Conservation (phyloP, 495 filamentous ascomycete genomes). For the Rhizodiscina lignyota region DNA sequence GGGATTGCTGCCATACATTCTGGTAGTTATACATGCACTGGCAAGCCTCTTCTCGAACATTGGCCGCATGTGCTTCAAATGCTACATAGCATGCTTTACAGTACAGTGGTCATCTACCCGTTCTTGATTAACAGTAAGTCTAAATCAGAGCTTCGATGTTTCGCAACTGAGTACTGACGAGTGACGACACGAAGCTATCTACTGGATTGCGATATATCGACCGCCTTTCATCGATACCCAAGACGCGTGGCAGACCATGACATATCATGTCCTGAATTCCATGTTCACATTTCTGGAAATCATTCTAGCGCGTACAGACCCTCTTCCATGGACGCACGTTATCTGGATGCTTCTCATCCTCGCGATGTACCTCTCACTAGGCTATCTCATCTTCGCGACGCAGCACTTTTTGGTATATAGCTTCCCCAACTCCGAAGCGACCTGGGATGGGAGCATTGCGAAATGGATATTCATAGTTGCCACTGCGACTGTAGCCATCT, state of each 20-base stretch:
- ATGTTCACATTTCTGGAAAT: slow-evolving; percentile 59
- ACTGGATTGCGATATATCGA: neutral
- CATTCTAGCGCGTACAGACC: slow-evolving; percentile 40
- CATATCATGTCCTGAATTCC: slow-evolving; percentile 57
- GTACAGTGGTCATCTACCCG: slow-evolving; percentile 48
- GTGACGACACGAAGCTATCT: neutral
- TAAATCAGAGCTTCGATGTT: neutral
- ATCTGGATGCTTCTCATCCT: slow-evolving; percentile 42
- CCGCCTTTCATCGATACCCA: slow-evolving; percentile 15
- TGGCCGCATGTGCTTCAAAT: slow-evolving; percentile 47
- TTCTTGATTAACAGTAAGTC: slow-evolving; percentile 39
- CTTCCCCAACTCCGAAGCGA: slow-evolving; percentile 45
- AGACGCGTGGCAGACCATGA: slow-evolving; percentile 53
- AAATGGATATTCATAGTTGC: slow-evolving; percentile 48
- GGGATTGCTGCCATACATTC: slow-evolving; percentile 47
- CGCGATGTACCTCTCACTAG: slow-evolving; percentile 52
- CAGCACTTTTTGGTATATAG: slow-evolving; percentile 58
- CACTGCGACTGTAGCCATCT: slow-evolving; percentile 45
- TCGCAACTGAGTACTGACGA: neutral
- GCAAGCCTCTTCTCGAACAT: slow-evolving; percentile 36
- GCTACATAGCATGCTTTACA: slow-evolving; percentile 49
- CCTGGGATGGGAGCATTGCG: slow-evolving; percentile 26
- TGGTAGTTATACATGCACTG: slow-evolving; percentile 37
- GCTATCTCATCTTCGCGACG: slow-evolving; percentile 53
- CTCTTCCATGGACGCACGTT: slow-evolving; percentile 38